Percentiles rank a stretch among this genome's conserved stretches.
Evolutionary conservation across 2,329 filamentous ascomycete species (phyloP).

Genomic region (Colletotrichum lini): DNA sequence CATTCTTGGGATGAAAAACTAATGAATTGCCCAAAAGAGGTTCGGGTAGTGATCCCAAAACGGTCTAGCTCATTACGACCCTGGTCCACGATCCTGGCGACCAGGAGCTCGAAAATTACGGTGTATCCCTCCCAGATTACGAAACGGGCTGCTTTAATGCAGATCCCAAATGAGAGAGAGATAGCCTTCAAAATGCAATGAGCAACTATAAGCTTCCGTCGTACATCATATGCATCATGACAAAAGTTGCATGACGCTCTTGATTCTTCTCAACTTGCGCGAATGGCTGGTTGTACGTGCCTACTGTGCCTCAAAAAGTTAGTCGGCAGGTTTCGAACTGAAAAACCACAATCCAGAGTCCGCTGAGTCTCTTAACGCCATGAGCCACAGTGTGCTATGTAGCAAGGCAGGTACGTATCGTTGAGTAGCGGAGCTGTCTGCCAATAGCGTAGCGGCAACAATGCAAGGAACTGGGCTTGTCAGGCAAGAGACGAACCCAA

Average conservation of each 20-base stretch:
- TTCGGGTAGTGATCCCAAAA: constrained; percentile 22
- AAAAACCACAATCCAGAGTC: constrained; percentile 4
- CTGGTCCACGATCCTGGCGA: constrained; percentile 22
- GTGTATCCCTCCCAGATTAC: constrained; percentile 31
- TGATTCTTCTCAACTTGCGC: neutral
- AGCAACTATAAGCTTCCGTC: neutral
- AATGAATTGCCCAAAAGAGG: constrained; percentile 19
- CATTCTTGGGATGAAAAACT: constrained; percentile 26
- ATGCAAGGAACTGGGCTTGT: constrained; percentile 18
- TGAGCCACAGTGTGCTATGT: too few species aligned
- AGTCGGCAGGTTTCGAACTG: neutral
- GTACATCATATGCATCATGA: neutral
- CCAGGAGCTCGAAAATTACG: constrained; percentile 36
- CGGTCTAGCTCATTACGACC: constrained; percentile 19
- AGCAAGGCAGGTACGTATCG: constrained; percentile 12
- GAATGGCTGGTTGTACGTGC: neutral
- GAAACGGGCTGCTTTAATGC: constrained; percentile 14
- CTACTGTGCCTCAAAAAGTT: too few species aligned
- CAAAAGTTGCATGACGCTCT: neutral
- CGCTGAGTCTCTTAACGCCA: constrained; percentile 2
- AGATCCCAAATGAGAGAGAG: neutral
- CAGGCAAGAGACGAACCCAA: constrained; percentile 30
- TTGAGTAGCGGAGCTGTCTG: neutral
- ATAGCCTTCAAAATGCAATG: neutral
- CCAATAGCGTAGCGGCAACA: constrained; percentile 30